Evolutionary conservation across 768 basidiomycete species (phyloP).

Genomic region (Rhodotorula paludigena): DNA sequence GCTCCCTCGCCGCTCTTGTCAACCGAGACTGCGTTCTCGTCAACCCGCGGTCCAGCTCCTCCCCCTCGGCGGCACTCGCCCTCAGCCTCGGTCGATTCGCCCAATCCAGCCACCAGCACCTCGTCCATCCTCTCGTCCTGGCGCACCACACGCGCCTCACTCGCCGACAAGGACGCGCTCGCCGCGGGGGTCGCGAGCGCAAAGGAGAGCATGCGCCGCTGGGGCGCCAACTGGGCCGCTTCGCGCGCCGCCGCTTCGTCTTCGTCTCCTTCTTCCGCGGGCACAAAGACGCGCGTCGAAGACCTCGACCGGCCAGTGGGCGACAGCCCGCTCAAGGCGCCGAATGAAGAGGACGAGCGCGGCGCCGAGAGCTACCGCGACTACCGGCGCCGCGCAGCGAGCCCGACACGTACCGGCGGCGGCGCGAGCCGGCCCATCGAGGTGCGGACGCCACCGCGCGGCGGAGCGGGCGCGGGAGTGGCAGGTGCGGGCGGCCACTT

Average conservation of each 20-base stretch:
- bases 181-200: constrained; percentile 62
- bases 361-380: not conserved
- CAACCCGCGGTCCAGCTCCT: not conserved
- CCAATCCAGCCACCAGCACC: not conserved
- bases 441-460: not conserved
- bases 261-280: no score
- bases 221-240: constrained; percentile 73
- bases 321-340: not conserved
- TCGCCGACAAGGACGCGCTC: constrained; percentile 78
- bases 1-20: not conserved
- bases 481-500: not conserved
- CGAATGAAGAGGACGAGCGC: not conserved
- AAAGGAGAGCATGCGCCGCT: constrained; percentile 84
- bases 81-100: constrained; percentile 16
- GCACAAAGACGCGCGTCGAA: no score
- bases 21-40: not conserved
- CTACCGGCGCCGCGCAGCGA: not conserved
- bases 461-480: not conserved
- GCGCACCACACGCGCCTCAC: constrained; percentile 53
- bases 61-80: not conserved
- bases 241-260: constrained; percentile 44
- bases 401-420: not conserved
- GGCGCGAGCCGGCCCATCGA: not conserved
- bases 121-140: constrained; percentile 64
- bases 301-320: not conserved